Base-by-base conservation (phyloP, 768 basidiomycete genomes). In the Lactarius deliciosus region DNA sequence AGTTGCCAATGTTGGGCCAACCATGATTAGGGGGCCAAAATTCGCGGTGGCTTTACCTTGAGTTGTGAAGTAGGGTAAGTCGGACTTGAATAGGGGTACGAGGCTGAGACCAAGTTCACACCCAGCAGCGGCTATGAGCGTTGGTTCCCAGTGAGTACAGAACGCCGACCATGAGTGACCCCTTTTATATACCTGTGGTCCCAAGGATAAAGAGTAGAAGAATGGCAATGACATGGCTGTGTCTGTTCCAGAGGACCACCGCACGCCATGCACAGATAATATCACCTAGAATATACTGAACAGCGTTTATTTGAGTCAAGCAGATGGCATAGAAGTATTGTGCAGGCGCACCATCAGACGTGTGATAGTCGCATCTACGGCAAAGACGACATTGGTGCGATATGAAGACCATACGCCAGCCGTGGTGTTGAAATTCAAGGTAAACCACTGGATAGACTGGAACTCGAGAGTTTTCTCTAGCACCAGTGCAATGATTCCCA, bases 211-310 rank as follows among this genome's bases (percentile, higher is more conserved):
- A 5, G 11, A 38, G 10, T 3, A 38, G 18, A 25, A 58, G 36
- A 11, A 22, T 34, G 18, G 36, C 36, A 0, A 58, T 10, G 13
- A 40, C 11, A 1, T n/a, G 57, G 22, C 22, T 58, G 36, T 58
- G n/a, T 38, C 2, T 36, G 57, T 58, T 58, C 57, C 57, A 58
- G 0, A 57, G 30, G 20, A 57, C 57, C 10, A 36, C 36, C 8
- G 57, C 57, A 18, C 57, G 57, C 57, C 57, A 58, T 0, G 57
- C 57, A 8, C 57, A 58, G n/a, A 58, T 38, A n/a, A 58, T 20
- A 58, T 58, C 57, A 36, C 57, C 40, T 20, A 32, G 16, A 58
- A 47, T 47, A 47, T 47, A 38, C 36, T 36, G 57, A 11, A n/a
- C 22, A 22, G 36, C 34, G 0, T 47, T 20, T 36, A 22, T 36